Conservation (phyloP, 2,329 filamentous ascomycete species). For the Biscogniauxia marginata region DNA sequence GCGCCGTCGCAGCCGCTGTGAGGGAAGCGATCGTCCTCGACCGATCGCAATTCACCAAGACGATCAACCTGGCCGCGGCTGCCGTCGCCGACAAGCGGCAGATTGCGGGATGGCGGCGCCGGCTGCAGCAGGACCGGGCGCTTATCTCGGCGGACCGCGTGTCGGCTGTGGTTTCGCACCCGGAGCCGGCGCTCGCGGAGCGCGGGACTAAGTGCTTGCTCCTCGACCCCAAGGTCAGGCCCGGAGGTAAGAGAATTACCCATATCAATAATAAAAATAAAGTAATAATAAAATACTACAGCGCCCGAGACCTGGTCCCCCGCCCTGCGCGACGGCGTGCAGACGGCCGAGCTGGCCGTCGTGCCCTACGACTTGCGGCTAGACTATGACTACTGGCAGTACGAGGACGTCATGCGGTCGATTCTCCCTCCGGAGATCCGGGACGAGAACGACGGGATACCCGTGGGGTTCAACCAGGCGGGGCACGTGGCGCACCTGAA, state of each 20-base stretch:
- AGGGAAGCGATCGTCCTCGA: constrained; percentile 58
- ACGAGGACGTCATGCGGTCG: constrained; percentile 75
- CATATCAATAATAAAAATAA: neutral
- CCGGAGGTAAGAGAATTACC: constrained; percentile 41
- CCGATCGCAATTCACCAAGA: constrained; percentile 77
- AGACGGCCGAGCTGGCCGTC: constrained; percentile 66
- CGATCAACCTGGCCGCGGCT: constrained; percentile 73
- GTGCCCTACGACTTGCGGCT: constrained; percentile 74
- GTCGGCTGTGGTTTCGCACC: constrained; percentile 61
- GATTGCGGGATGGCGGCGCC: constrained; percentile 69
- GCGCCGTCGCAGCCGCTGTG: constrained; percentile 60
- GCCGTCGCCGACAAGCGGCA: constrained; percentile 72
- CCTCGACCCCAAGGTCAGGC: constrained; percentile 54
- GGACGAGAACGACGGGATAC: constrained; percentile 69
- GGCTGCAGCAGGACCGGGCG: constrained; percentile 65
- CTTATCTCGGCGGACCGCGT: constrained; percentile 64
- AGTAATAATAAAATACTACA: constrained; percentile 28
- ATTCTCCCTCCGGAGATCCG: constrained; percentile 79
- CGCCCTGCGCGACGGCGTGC: constrained; percentile 65
- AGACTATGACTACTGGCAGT: constrained; percentile 53
- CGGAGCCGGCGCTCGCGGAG: constrained; percentile 50
- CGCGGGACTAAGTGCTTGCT: constrained; percentile 62
- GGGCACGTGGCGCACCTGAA: constrained; percentile 95
- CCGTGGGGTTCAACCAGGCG: constrained; percentile 81
- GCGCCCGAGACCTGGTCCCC: constrained; percentile 75